A percentile compares a stretch with the other conserved stretches of the same genome.
These are phyloP conservation scores for Amanita jacksonii DNA, from an alignment of 768 basidiomycete species.

Conservation along the genomic window DNA sequence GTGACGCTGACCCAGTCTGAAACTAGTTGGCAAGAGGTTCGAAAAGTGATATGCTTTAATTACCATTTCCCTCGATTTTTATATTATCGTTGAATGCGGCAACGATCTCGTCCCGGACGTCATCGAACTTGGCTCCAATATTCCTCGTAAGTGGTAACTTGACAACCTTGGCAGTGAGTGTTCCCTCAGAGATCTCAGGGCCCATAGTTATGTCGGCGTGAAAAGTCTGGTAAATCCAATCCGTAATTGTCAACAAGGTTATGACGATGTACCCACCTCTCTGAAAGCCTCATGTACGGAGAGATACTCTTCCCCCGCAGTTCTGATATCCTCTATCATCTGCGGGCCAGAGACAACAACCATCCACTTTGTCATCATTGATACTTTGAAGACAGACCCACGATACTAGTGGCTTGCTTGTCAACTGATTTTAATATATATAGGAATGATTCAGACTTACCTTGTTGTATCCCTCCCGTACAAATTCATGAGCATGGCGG, in stretches of 20 bases:
- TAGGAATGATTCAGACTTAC: no score
- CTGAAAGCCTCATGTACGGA: conserved; percentile 30
- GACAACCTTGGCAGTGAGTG: conserved; percentile 19
- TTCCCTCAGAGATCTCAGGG: conserved; percentile 14
- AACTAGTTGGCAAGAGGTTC: background rate
- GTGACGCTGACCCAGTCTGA: conserved; percentile 13
- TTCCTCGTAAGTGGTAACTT: conserved; percentile 20
- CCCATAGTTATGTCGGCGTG: conserved; percentile 29
- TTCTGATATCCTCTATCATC: conserved; percentile 36
- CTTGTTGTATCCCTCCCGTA: no score
- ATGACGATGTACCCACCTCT: no score
- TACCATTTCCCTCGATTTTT: background rate
- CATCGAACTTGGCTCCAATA: conserved; percentile 16
- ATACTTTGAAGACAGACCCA: conserved; percentile 30
- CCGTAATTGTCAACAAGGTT: no score
- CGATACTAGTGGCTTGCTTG: no score
- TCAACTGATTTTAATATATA: no score
- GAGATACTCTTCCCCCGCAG: conserved; percentile 35
- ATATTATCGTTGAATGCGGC: conserved; percentile 15
- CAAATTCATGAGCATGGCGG: background rate
- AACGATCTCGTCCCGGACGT: conserved; percentile 18
- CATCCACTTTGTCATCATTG: conserved; percentile 34
- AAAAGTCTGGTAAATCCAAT: conserved; percentile 15
- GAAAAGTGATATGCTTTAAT: background rate
- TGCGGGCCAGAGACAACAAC: conserved; percentile 30